These are phyloP conservation scores for Knoxdaviesia proteae DNA, from an alignment of 2,329 filamentous ascomycete species.

Conservation along the genomic window DNA sequence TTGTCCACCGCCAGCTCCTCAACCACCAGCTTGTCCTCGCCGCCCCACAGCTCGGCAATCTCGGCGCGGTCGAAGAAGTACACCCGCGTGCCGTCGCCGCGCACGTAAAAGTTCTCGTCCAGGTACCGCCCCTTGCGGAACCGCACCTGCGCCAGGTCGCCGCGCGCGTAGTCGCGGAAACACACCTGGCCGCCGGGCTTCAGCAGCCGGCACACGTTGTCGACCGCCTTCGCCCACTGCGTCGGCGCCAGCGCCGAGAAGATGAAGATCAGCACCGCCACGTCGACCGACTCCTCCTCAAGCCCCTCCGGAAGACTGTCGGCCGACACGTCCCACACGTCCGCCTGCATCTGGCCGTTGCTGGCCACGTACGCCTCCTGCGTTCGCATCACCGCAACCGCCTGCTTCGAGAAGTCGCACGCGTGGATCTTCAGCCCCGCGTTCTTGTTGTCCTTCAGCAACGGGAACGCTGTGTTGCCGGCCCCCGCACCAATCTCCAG, in stretches of 20 bases:
- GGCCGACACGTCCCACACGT: conserved; percentile 81
- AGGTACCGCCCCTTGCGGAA: conserved; percentile 92
- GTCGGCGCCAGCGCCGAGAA: conserved; percentile 75
- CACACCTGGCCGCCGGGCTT: conserved; percentile 87
- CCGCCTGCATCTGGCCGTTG: conserved; percentile 52
- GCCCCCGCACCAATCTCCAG: conserved; percentile 89
- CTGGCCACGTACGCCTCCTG: conserved; percentile 49
- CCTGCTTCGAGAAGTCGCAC: conserved; percentile 89
- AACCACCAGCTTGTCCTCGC: conserved; percentile 39
- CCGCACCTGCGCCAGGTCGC: conserved; percentile 85
- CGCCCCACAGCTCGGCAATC: conserved; percentile 58
- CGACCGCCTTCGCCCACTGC: conserved; percentile 68
- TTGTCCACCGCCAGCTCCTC: conserved; percentile 68
- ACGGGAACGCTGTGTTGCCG: conserved; percentile 88
- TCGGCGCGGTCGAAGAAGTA: conserved; percentile 93
- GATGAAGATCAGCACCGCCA: conserved; percentile 90
- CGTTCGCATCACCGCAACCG: conserved; percentile 75
- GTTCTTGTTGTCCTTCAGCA: conserved; percentile 71
- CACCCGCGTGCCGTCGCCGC: conserved; percentile 85
- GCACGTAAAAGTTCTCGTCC: conserved; percentile 91
- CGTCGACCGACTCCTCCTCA: conserved; percentile 60
- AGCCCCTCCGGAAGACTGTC: conserved; percentile 57
- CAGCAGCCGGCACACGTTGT: conserved; percentile 61
- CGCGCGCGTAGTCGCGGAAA: conserved; percentile 91
- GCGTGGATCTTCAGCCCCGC: conserved; percentile 66